Conservation (phyloP, 768 basidiomycete species). For the Tylopilus plumbeoviolaceoides region DNA sequence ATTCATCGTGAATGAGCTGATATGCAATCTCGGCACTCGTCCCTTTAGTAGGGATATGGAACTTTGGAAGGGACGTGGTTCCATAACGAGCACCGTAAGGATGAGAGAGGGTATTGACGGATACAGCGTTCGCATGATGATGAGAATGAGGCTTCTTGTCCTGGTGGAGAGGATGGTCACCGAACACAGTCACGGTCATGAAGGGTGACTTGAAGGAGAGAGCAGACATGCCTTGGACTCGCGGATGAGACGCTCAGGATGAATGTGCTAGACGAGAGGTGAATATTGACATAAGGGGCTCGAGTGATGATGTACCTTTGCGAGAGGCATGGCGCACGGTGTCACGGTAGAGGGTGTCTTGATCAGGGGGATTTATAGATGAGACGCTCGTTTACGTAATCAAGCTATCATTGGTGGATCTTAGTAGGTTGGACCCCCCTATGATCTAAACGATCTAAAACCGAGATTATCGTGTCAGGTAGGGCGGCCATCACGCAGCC, state of each 20-base stretch:
- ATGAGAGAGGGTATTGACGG: constrained; percentile 34
- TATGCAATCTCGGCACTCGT: constrained; percentile 47
- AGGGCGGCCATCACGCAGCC: not conserved
- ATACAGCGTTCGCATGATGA: constrained; percentile 33
- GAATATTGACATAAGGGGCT: not conserved
- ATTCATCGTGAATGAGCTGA: constrained; percentile 62
- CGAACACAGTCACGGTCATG: not conserved
- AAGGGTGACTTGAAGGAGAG: not conserved
- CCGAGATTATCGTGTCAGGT: not conserved
- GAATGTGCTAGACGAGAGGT: constrained; percentile 48
- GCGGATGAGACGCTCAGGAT: constrained; percentile 62
- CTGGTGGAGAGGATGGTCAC: constrained; percentile 28
- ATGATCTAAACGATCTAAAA: not conserved
- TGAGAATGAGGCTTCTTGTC: constrained; percentile 41
- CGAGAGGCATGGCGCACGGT: constrained; percentile 48
- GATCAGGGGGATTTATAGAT: not conserved
- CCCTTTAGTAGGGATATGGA: constrained; percentile 59
- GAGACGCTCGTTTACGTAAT: not conserved
- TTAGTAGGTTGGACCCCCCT: too few species aligned
- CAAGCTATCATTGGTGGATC: not conserved
- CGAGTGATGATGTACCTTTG: constrained; percentile 41
- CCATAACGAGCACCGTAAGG: constrained; percentile 63
- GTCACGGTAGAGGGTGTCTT: not conserved
- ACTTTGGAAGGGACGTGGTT: constrained; percentile 69
- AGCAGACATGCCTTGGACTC: constrained; percentile 43